Percentiles rank a stretch among this genome's conserved stretches.
phyloP scores from a whole-genome alignment of 2,329 filamentous ascomycete genomes.

The Claviceps sp. region DNA sequence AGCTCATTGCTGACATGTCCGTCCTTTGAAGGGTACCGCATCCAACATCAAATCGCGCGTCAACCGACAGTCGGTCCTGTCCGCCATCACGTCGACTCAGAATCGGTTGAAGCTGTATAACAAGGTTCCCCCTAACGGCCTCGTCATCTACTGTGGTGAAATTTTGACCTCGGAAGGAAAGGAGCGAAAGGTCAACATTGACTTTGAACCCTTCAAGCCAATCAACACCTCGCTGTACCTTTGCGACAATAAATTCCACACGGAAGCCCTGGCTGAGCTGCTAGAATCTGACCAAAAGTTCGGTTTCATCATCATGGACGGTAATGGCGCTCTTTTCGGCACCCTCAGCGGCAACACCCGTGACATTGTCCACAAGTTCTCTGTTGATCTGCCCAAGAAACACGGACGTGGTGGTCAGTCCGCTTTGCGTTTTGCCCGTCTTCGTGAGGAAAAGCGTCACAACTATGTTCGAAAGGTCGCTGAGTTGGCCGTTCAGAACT shows the following conservation, averaged over 20 bases:
- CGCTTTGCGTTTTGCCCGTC: constrained; percentile 96
- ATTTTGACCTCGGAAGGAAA: constrained; percentile 98
- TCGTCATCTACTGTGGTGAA: constrained; percentile 99
- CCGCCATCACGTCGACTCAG: constrained; percentile 96
- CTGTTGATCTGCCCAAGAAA: constrained; percentile 98
- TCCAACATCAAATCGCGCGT: constrained; percentile 99
- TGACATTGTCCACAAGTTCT: constrained; percentile 95
- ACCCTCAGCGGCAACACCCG: constrained; percentile 95
- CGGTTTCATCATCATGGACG: constrained; percentile 99
- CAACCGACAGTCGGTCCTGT: constrained; percentile 94
- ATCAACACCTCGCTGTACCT: constrained; percentile 99
- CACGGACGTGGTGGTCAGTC: constrained; percentile 99
- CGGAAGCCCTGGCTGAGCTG: constrained; percentile 89
- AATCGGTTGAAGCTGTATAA: constrained; percentile 98
- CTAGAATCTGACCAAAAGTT: constrained; percentile 99
- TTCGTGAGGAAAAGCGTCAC: constrained; percentile 98
- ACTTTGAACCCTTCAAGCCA: constrained; percentile 99
- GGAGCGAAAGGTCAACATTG: constrained; percentile 99
- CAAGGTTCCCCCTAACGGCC: constrained; percentile 93
- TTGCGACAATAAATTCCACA: constrained; percentile 99
- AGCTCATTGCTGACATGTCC: constrained; percentile 9
- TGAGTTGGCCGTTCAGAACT: constrained; percentile 95
- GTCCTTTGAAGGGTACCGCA: constrained; percentile 61
- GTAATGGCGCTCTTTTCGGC: constrained; percentile 94
- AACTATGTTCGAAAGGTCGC: constrained; percentile 99